Evolutionary conservation across 345 rosid species (phyloP), one percentile per base, ranked within the genome.

Genomic region (Odontarrhena argentea): DNA sequence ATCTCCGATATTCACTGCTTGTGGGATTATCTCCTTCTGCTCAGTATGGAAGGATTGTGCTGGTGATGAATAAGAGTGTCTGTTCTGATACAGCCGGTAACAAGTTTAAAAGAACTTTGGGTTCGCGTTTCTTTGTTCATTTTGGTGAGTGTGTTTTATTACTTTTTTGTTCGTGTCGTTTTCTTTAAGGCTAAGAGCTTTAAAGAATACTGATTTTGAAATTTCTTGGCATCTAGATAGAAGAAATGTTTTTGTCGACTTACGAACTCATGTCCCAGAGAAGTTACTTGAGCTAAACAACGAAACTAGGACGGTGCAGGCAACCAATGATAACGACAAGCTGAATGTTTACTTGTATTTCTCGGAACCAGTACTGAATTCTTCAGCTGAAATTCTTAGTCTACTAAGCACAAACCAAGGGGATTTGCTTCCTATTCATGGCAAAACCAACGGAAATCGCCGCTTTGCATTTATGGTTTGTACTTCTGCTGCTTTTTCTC

Each of bases 41-140:
- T 68, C 77, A 63, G 52, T 84, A 83, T 28, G 96, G 96, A 65
- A 75, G 97, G 56, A 74, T 80, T 75, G 67, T 88, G 69, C 69
- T 93, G 73, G 91, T 85, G 4, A 86, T 85, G 94, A 84, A 84
- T 56, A 88, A 80, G 77, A 60, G 42, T 40, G 84, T 93, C 44
- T 93, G 97, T 70, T 74, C 84, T 26, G 98, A 93, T 49, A 32
- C 55, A 50, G 93, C 96, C 12, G 97, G 97, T 55, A 93, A 93
- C 76, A 65, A 22, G 11, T 93, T 93, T 68, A 66, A 71, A 41
- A 85, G 98, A 79, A 70, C 82, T 9, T 61, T 38, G 63, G 89
- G 82, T 80, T 93, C 98, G 2, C 84, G 83, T 65, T 83, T 84
- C 74, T 69, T 54, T 64, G 83, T 93, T 55, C 98, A 80, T 77